These are phyloP conservation scores for Wickerhamomyces strasburgensis DNA, from an alignment of 805 yeast genomes.

Conservation along the genomic window DNA sequence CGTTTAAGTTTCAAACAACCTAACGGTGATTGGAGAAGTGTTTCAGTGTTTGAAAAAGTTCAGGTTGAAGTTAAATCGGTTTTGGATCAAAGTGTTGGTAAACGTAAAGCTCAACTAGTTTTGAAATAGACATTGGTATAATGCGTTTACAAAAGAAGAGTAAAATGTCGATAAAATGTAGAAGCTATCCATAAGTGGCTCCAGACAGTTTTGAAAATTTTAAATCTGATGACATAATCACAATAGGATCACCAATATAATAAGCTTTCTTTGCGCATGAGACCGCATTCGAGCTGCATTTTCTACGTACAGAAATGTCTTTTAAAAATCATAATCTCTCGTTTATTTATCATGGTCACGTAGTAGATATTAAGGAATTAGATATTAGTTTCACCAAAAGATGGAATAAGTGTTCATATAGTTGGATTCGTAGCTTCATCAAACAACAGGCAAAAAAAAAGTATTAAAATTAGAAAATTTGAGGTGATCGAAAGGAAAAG, in stretches of 20 bases:
- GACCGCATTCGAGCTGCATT: no score
- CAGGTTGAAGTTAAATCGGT: constrained; percentile 77
- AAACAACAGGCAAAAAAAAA: no score
- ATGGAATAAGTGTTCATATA: no score
- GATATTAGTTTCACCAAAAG: no score
- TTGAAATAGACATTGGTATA: constrained; percentile 32
- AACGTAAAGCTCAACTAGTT: constrained; percentile 80
- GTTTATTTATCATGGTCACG: no score
- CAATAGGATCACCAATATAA: background rate
- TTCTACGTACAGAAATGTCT: no score
- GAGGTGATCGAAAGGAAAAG: background rate
- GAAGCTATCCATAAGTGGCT: background rate
- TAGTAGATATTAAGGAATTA: no score
- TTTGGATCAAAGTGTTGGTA: constrained; percentile 83
- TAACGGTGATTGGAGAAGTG: constrained; percentile 39
- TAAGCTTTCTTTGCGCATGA: background rate
- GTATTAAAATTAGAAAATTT: background rate
- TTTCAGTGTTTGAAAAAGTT: constrained; percentile 81
- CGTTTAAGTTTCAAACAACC: constrained; percentile 55
- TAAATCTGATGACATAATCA: no score
- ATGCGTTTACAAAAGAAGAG: background rate
- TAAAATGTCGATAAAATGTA: background rate
- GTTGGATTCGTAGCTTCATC: background rate
- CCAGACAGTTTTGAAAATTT: background rate
- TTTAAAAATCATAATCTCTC: no score